Evolutionary conservation across 345 rosid species (phyloP).

Genomic region (Arabis hirsuta): DNA sequence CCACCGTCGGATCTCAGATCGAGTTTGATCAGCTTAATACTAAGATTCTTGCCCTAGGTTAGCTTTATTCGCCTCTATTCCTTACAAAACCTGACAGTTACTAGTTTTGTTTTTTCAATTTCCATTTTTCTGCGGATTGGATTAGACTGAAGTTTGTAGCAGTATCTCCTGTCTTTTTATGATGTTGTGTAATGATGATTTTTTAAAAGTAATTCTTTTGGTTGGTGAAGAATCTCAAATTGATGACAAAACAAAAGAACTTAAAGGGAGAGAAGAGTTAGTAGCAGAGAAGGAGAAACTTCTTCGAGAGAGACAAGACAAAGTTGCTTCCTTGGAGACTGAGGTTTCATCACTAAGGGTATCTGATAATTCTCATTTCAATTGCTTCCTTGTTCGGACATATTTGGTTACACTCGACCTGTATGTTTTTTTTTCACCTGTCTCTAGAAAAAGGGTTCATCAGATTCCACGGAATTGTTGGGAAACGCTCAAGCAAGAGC

Average conservation of each 20-base stretch:
- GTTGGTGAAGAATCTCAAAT: conserved; percentile 59
- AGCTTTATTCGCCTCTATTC: conserved; percentile 2
- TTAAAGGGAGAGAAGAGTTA: conserved; percentile 63
- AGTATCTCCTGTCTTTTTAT: too few species aligned
- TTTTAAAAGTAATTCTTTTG: not conserved
- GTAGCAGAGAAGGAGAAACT: conserved; percentile 62
- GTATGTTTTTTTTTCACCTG: conserved; percentile 1
- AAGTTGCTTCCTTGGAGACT: conserved; percentile 60
- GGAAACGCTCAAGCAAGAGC: conserved; percentile 72
- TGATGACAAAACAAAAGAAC: conserved; percentile 57
- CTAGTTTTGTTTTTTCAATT: not conserved
- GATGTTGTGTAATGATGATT: too few species aligned
- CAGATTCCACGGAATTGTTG: conserved; percentile 62
- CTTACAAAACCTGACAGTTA: not conserved
- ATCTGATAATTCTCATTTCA: not conserved
- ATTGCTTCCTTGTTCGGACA: not conserved
- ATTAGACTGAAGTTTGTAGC: not conserved
- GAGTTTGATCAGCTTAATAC: conserved; percentile 62
- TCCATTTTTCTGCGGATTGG: not conserved
- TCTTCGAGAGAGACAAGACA: conserved; percentile 61
- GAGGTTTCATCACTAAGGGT: conserved; percentile 78
- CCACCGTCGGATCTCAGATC: conserved; percentile 41
- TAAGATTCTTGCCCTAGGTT: conserved; percentile 73
- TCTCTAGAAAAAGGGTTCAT: conserved; percentile 59
- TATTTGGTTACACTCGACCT: not conserved